Evolutionary conservation across 2,329 filamentous ascomycete genomes (phyloP), one percentile per base, ranked within the genome.

Genomic region (Tympanopsis confertula): DNA sequence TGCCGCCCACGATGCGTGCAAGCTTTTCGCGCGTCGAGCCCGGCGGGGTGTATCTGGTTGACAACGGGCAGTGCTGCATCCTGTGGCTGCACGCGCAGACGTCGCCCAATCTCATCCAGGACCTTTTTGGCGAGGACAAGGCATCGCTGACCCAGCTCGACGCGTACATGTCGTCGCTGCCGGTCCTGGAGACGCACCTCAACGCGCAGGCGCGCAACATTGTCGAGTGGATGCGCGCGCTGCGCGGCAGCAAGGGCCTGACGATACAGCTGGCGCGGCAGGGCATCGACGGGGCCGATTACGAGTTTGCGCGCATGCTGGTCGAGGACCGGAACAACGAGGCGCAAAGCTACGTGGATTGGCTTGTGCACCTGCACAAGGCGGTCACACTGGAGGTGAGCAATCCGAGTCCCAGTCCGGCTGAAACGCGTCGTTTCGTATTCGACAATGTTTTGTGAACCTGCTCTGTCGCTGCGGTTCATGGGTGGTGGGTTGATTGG

Each of bases 291-390:
- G 91, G 91, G 1, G 86, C 88, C 3, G 91, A 98, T 58, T 96
- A 87, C 51, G 91, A 98, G 59, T 98, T 96, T 65, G 91, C 91
- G 5, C 70, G 88, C 38, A 68, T 93, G 61, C 61, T 98, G 47
- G 78, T 94, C 20, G 91, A 98, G 61, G 91, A 98, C 54, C 75
- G 91, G 46, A 96, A 96, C 58, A 94, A 94, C 48, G 91, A 98
- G 63, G 91, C 89, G 26, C 88, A 94, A 62, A 94, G 85, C 55
- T 98, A 96, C 59, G 91, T 96, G 22, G 91, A 98, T 62, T 98
- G 91, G 91, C 68, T 98, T 51, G 91, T 98, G 41, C 85, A 94
- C 59, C 71, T 96, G 44, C 91, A 98, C 61, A 82, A 89, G 50
- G 80, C 84, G 47, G 91, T 98, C 45, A 88, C 94, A 55, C 68